These are phyloP conservation scores for Hypoxylon sp. DNA, from an alignment of 2,329 filamentous ascomycete genomes.

Conservation along the genomic window DNA sequence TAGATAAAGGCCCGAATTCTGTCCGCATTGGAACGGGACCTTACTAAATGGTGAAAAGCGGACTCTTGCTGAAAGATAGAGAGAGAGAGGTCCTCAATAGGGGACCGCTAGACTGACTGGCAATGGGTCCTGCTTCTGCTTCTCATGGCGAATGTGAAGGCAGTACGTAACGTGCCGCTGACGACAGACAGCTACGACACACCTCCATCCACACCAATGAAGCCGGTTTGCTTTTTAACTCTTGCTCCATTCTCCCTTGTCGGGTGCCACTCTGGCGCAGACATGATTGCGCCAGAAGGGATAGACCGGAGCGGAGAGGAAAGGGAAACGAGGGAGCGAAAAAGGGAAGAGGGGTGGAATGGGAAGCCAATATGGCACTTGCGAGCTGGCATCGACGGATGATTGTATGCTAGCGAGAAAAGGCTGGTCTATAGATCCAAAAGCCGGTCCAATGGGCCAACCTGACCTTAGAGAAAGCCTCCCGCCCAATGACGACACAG, in stretches of 20 bases:
- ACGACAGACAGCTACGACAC: conserved; percentile 30
- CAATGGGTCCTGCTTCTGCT: conserved; percentile 18
- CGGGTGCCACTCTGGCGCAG: conserved; percentile 33
- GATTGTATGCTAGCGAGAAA: conserved; percentile 34
- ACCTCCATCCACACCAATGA: conserved; percentile 37
- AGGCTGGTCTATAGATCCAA: conserved; percentile 31
- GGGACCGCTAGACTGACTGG: conserved; percentile 18
- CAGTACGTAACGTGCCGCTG: conserved; percentile 36
- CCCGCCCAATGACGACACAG: conserved; percentile 51
- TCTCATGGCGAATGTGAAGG: conserved; percentile 31
- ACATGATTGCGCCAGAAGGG: conserved; percentile 28
- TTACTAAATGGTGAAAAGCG: conserved; percentile 21
- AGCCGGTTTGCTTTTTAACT: conserved; percentile 30
- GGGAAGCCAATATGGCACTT: conserved; percentile 40
- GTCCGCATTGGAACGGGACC: conserved; percentile 21
- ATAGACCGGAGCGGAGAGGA: conserved; percentile 34
- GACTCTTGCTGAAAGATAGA: conserved; percentile 16
- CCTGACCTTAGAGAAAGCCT: conserved; percentile 29
- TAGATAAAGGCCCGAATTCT: conserved; percentile 33
- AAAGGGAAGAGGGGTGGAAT: conserved; percentile 29
- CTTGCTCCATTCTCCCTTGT: conserved; percentile 30
- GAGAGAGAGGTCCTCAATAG: conserved; percentile 6
- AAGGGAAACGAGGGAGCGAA: conserved; percentile 10
- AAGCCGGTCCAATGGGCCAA: conserved; percentile 40
- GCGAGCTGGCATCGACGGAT: conserved; percentile 35